Base-by-base conservation (phyloP, 352 stramenopile genomes). In the Phytophthora quininea region DNA sequence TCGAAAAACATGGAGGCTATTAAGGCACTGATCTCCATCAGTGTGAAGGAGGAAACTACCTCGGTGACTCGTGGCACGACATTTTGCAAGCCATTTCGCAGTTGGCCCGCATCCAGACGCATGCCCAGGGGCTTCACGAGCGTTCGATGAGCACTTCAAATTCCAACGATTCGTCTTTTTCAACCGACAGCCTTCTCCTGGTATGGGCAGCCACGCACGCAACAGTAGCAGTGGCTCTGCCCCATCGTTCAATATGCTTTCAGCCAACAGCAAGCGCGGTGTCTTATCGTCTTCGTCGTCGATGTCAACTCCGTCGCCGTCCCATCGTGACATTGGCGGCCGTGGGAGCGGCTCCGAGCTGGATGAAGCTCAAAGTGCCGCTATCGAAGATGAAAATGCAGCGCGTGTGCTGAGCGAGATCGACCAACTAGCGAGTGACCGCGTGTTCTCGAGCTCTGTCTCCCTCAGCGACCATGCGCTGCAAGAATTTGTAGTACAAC, bases 1-100 rank as follows among this genome's bases (percentile, higher is more conserved):
- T 84, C 86, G 14, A 99, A 99, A 80, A 98, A 99, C 77, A 97
- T 99, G 59, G 95, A 98, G 53, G 97, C 96, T 40, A 98, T 99
- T 72, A 93, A 97, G 58, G 96, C 97, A 46, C 79, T 99, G 3
- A 90, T 99, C 19, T 97, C 87, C 10, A 98, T 99, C 71, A 98
- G 96, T 8, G 87, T 99, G 9, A 96, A 98, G 64, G 97, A 99
- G 71, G 97, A 42, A 97, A 99, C 73, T 98, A 98, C 68, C 81
- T 99, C 11, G 93, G 92, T 27, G 97, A 99, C 63, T 97, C 93
- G 46, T 99, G 98, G 98, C 83, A 88, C 33, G 87, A 95, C 35
- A 97, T 99, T 54, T 73, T 99, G 27, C 96, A 98, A 66, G 98
- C 95, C 66, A 97, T 99, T 58, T 99, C 96, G 4, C 96, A 99